Percentiles rank a stretch among this genome's conserved stretches.
phyloP scores from a whole-genome alignment of 2,329 filamentous ascomycete genomes.

The Hymenoscyphus occultus region DNA sequence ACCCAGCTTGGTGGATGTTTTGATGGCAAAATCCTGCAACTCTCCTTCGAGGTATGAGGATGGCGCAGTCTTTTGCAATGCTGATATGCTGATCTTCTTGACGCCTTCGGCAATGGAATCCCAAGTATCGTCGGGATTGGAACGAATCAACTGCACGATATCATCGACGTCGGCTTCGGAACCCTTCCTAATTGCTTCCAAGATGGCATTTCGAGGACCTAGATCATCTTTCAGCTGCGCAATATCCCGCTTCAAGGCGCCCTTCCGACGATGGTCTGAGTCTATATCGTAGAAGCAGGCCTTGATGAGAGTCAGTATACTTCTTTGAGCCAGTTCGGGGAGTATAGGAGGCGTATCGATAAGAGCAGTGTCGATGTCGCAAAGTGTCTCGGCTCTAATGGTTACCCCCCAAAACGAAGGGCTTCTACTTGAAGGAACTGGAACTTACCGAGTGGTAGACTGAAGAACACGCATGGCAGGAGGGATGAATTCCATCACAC shows the following conservation, averaged over 20 bases:
- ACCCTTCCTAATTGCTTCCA: conserved; percentile 43
- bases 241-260: conserved; percentile 41
- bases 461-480: conserved; percentile 49
- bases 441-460: conserved; percentile 45
- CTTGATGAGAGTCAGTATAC: too few species aligned
- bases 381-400: too few species aligned
- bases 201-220: conserved; percentile 17
- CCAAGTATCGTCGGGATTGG: conserved; percentile 19
- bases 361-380: too few species aligned
- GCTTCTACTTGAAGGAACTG: too few species aligned
- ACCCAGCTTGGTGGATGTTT: conserved; percentile 15
- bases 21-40: conserved; percentile 15
- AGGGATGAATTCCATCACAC: conserved; percentile 48
- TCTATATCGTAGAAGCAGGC: conserved; percentile 47
- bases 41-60: conserved; percentile 16
- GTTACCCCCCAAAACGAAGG: too few species aligned
- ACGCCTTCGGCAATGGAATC: conserved; percentile 20
- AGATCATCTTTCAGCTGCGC: conserved; percentile 15
- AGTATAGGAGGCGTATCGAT: too few species aligned
- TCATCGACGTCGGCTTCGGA: conserved; percentile 43
- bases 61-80: conserved; percentile 8
- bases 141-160: conserved; percentile 26
- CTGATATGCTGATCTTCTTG: conserved; percentile 12
- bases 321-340: too few species aligned
- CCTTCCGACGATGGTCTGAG: conserved; percentile 45